Base-by-base conservation (phyloP, 2,329 filamentous ascomycete species). In the Fusarium humuli region DNA sequence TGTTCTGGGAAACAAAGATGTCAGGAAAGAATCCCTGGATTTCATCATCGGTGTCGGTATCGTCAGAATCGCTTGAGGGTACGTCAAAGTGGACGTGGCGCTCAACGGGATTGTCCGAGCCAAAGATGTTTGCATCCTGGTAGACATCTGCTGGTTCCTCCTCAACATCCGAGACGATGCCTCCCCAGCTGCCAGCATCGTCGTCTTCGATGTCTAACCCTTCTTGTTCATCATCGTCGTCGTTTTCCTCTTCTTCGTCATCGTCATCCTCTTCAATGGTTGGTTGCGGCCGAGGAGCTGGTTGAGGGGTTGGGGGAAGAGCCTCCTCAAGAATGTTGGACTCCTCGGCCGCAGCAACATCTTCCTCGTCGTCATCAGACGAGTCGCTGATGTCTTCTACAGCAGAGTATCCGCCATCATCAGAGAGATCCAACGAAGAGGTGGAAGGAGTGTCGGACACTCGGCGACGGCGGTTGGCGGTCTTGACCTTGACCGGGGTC, bases 381-480 rank as follows among this genome's bases (percentile, higher is more conserved):
- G 89, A 91, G 73, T 94, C 92, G 72, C 88, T 92, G 65, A 97
- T 91, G 53, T 94, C 88, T 77, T 95, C 92, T 64, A 97, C 91
- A 40, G 86, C 91, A 3, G 90, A 92, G 79, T 94, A 94, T 59
- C 89, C 91, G 56, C 86, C 88, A 53, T 94, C 92, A 63, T 94
- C 92, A 64, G 91, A 91, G 8, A 89, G 82, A 73, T 88, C 82
- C 60, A 87, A 79, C 2, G 87, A 87, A 12, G 87, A 88, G 6
- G 87, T 87, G 8, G 86, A 87, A 47, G 68, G 67, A 8, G 83
- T 81, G 72, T 84, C 82, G 30, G 86, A 88, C 62, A 78, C 81
- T 53, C 85, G 82, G 67, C 87, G 85, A 69, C 81, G 75, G 27
- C 74, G 74, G 67, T 79, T 84, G 67, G 79, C 71, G 47, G 78